These are phyloP conservation scores for Tolypocladium album DNA, from an alignment of 2,329 filamentous ascomycete genomes.

Conservation along the genomic window DNA sequence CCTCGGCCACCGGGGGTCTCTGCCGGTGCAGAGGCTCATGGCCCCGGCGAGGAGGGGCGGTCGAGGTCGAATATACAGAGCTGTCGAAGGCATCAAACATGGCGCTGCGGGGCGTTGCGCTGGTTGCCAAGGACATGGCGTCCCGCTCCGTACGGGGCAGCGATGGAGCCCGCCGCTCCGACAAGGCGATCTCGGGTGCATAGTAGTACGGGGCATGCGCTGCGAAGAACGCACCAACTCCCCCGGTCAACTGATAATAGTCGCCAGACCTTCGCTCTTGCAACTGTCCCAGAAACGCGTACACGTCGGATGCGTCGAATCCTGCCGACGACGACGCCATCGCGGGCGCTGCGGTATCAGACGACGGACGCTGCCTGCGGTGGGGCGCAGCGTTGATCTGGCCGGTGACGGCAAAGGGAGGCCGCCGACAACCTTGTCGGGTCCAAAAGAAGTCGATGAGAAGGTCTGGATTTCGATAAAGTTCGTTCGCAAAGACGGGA, in stretches of 20 bases:
- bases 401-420: too few species aligned
- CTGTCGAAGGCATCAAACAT: conserved; percentile 4
- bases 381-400: background rate
- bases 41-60: conserved; percentile 11
- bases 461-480: background rate
- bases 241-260: background rate
- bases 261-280: background rate
- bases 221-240: background rate
- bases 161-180: background rate
- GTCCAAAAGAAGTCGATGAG: background rate
- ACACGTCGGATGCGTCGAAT: background rate
- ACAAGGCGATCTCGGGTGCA: background rate
- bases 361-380: background rate
- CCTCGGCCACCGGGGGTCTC: conserved; percentile 4
- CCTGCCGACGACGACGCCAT: background rate
- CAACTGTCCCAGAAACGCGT: background rate
- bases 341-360: background rate
- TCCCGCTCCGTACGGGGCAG: background rate
- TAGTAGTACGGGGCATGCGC: conserved; percentile 2
- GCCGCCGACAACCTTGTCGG: background rate
- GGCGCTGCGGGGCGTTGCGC: conserved; percentile 5
- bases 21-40: conserved; percentile 4
- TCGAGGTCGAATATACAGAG: conserved; percentile 11
- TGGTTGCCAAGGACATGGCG: conserved; percentile 1
- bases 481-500: background rate